A percentile compares a stretch with the other conserved stretches of the same genome.
Conservation (phyloP, 441 rosid genomes). For the Jatropha podagrica region DNA sequence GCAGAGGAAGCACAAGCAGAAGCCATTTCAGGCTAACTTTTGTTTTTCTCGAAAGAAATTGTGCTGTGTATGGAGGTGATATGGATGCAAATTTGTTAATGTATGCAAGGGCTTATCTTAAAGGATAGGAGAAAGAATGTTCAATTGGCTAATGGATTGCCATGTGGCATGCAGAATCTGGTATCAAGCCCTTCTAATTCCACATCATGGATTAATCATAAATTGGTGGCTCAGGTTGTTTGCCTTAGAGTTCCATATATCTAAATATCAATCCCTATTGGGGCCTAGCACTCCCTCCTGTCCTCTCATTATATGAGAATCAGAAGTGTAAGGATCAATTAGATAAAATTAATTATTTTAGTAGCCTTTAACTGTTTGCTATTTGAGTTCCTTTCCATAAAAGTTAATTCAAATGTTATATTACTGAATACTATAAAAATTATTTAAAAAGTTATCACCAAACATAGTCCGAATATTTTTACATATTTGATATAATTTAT, state of each 20-base stretch:
- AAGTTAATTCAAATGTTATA: too few relatives aligned
- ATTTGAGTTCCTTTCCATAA: too few relatives aligned
- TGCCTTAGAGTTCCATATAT: neutral
- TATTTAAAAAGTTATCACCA: too few relatives aligned
- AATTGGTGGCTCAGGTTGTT: slow-evolving; percentile 40
- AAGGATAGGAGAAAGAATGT: slow-evolving; percentile 47
- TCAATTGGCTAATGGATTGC: slow-evolving; percentile 38
- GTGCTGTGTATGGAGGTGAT: slow-evolving; percentile 12
- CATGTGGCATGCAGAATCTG: slow-evolving; percentile 60
- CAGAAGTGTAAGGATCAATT: too few relatives aligned
- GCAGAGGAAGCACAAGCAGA: slow-evolving; percentile 88
- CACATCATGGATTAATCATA: slow-evolving; percentile 30
- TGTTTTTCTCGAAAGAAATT: neutral
- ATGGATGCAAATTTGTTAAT: slow-evolving; percentile 26
- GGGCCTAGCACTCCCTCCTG: slow-evolving; percentile 1
- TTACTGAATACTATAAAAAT: too few relatives aligned
- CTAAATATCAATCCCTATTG: slow-evolving; percentile 13
- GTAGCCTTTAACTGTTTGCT: too few relatives aligned
- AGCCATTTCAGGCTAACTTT: slow-evolving; percentile 48
- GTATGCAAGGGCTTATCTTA: slow-evolving; percentile 47
- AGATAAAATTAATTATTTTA: too few relatives aligned
- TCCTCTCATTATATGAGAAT: neutral
- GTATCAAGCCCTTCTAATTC: slow-evolving; percentile 22
- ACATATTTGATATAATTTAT: too few relatives aligned
- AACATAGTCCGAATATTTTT: too few relatives aligned